Evolutionary conservation across 805 yeast species (phyloP).

Genomic region (Hanseniaspora clermontiae): DNA sequence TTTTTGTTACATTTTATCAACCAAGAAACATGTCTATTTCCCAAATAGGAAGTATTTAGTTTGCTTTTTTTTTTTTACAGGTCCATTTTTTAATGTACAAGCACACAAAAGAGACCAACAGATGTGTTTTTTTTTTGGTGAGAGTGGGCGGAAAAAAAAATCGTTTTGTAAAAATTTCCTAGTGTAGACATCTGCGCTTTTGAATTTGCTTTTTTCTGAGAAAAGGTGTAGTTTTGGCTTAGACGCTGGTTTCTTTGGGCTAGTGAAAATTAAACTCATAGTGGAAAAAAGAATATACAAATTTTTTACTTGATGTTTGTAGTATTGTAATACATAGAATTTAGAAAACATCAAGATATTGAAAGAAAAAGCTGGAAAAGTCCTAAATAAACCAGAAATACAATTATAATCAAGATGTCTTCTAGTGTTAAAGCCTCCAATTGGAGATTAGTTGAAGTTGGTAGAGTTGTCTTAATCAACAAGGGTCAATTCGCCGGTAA

Average conservation of each 20-base stretch:
- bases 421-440: constrained; percentile 85
- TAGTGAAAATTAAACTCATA: background rate
- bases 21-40: background rate
- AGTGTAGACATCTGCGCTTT: background rate
- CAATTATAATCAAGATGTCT: constrained; percentile 37
- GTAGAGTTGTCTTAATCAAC: constrained; percentile 93
- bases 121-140: background rate
- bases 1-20: background rate
- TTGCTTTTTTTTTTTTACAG: background rate
- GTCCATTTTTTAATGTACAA: background rate
- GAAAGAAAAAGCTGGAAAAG: background rate
- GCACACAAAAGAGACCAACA: background rate
- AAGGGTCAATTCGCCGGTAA: constrained; percentile 60
- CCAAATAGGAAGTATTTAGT: background rate
- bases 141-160: background rate
- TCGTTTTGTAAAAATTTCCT: background rate
- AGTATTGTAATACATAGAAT: background rate
- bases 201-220: background rate
- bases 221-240: background rate
- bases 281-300: background rate
- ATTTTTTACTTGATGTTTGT: background rate
- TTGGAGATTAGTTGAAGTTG: constrained; percentile 99
- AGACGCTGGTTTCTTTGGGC: background rate
- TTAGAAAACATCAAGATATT: no score
- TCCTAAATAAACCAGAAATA: constrained; percentile 3